Evolutionary conservation across 2,329 filamentous ascomycete genomes (phyloP), one percentile per base, ranked within the genome.

Genomic region (Cercospora sp.): DNA sequence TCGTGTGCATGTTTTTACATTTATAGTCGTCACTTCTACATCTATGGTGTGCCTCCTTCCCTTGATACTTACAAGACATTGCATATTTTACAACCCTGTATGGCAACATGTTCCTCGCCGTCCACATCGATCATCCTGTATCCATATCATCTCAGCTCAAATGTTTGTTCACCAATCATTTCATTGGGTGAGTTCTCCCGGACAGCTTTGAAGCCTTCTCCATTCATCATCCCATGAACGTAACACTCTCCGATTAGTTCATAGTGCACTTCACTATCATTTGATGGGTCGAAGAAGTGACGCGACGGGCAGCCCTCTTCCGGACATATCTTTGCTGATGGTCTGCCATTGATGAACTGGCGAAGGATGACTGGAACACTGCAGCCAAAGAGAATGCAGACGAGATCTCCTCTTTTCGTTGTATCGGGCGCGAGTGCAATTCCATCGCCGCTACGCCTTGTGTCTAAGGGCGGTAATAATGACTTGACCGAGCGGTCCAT

Each of bases 381-480:
- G 60, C 71, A 73, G 5, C 70, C 70, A 31, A 68, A 67, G n/a
- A 73, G 58, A 20, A 73, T 71, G 45, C 71, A 73, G 9, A 71
- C 64, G 5, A 68, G 36, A 64, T 73, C 70, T 8, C 68, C 71
- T 51, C 66, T 63, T 30, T 68, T 64, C 16, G 70, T 66, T 3
- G 8, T 31, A 63, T 63, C 45, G 8, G 45, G 45, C 3, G 45
- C 45, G 3, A 51, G 45, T 23, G 45, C 45, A 5, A 51, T 16
- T 5, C 33, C 10, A 3, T 12, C 33, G 33, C 33, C 13, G 6
- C 3, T 40, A 7, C 33, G 20, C 9, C 13, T 16, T 40, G 33
- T 40, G 20, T 20, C 20, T 20, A 20, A 20, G 20, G 20, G 20
- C 20, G 20, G 20, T 3, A 20, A 20, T 20, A 3, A 20, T 20